Conservation (phyloP, 2,329 filamentous ascomycete genomes). For the Hypoxylon sp. region DNA sequence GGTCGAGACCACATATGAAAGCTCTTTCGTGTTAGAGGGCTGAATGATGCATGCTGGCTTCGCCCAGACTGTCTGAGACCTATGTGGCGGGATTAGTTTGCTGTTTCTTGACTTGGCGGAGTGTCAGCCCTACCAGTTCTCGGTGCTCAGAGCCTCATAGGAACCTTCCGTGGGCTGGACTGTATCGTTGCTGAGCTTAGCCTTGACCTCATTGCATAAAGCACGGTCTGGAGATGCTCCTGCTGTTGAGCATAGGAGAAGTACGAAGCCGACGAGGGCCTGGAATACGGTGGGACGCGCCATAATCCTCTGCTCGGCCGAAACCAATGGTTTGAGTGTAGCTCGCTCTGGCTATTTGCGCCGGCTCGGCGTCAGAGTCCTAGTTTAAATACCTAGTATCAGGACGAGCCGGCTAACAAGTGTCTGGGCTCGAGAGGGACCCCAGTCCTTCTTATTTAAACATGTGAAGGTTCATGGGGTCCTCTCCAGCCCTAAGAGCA, state of each 20-base stretch:
- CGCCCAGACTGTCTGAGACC: slow-evolving; percentile 49
- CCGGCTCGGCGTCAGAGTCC: slow-evolving; percentile 28
- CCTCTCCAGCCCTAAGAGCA: slow-evolving; percentile 28
- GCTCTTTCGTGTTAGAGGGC: slow-evolving; percentile 38
- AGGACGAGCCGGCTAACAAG: slow-evolving; percentile 7
- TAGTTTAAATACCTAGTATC: slow-evolving; percentile 36
- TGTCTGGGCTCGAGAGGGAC: slow-evolving; percentile 5
- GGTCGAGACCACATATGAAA: slow-evolving; percentile 42
- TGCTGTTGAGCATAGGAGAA: slow-evolving; percentile 24
- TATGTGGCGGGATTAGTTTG: slow-evolving; percentile 26
- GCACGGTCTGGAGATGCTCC: slow-evolving; percentile 26
- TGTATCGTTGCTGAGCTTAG: slow-evolving; percentile 30
- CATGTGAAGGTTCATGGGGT: slow-evolving; percentile 13
- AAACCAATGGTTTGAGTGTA: slow-evolving; percentile 24
- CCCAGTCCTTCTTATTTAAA: slow-evolving; percentile 30
- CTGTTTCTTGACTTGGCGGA: background rate
- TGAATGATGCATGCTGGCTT: slow-evolving; percentile 47
- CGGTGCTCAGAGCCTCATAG: slow-evolving; percentile 39
- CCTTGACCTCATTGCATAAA: slow-evolving; percentile 30
- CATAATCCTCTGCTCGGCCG: slow-evolving; percentile 27
- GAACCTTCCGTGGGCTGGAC: slow-evolving; percentile 29
- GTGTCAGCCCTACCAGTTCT: slow-evolving; percentile 34
- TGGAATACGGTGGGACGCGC: slow-evolving; percentile 21
- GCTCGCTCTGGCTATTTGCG: slow-evolving; percentile 23
- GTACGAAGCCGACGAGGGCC: slow-evolving; percentile 18